phyloP scores from a whole-genome alignment of 2,329 filamentous ascomycete species.

The Talaromyces sp. region DNA sequence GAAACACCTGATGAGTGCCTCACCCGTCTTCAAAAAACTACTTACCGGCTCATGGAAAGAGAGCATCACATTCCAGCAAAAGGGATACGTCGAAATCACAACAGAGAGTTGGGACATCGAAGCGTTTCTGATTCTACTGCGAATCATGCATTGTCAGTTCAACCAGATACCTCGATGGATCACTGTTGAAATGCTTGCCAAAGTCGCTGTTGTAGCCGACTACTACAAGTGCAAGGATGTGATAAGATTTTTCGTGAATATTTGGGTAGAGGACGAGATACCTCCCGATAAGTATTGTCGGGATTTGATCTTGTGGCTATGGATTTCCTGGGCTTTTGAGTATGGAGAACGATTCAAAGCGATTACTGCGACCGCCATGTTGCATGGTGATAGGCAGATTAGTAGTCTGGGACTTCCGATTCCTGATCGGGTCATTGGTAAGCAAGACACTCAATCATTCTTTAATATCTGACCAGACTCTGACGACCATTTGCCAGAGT shows the following conservation, averaged over 20 bases:
- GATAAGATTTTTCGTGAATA: slow-evolving; percentile 6
- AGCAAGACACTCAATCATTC: background rate
- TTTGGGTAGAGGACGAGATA: slow-evolving; percentile 18
- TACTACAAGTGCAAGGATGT: slow-evolving; percentile 24
- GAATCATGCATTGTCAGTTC: slow-evolving; percentile 23
- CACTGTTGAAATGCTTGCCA: slow-evolving; percentile 8
- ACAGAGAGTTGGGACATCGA: slow-evolving; percentile 25
- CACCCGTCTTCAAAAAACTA: slow-evolving; percentile 21
- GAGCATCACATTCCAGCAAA: slow-evolving; percentile 8
- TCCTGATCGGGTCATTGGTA: background rate
- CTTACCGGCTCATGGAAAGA: slow-evolving; percentile 24
- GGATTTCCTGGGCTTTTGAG: slow-evolving; percentile 31
- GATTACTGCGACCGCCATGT: slow-evolving; percentile 7
- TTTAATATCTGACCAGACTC: too few relatives aligned
- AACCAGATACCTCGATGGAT: slow-evolving; percentile 17
- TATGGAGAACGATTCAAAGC: background rate
- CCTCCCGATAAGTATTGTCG: background rate
- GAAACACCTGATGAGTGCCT: slow-evolving; percentile 24
- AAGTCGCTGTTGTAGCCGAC: slow-evolving; percentile 22
- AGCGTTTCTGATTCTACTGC: slow-evolving; percentile 23
- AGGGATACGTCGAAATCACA: slow-evolving; percentile 22
- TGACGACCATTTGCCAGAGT: background rate
- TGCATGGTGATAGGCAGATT: too few relatives aligned
- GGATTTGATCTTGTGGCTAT: slow-evolving; percentile 12
- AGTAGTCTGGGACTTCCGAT: slow-evolving; percentile 13